These are phyloP conservation scores for Clavispora phyllophila DNA, from an alignment of 805 yeast species.

Conservation along the genomic window DNA sequence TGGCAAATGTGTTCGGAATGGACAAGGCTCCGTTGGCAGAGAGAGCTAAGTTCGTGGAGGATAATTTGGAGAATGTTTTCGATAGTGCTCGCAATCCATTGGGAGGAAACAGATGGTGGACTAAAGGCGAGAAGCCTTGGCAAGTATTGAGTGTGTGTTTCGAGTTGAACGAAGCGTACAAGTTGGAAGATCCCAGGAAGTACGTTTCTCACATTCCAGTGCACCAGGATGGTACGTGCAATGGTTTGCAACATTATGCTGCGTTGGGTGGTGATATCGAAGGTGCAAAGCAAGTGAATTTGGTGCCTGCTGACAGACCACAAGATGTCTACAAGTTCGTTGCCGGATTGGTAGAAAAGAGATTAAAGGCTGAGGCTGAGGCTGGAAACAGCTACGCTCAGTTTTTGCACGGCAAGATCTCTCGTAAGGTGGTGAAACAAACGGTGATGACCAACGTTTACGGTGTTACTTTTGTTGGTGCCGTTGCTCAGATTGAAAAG, in stretches of 20 bases:
- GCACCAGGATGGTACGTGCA: constrained; percentile 85
- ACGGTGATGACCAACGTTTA: constrained; percentile 98
- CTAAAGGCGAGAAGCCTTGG: constrained; percentile 76
- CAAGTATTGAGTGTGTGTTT: constrained; percentile 68
- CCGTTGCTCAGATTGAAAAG: constrained; percentile 79
- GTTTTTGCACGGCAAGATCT: constrained; percentile 56
- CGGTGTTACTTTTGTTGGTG: constrained; percentile 94
- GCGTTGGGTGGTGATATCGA: constrained; percentile 81
- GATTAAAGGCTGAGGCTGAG: constrained; percentile 50
- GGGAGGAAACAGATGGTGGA: constrained; percentile 60
- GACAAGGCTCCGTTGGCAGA: constrained; percentile 68
- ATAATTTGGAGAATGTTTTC: constrained; percentile 48
- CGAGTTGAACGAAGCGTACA: constrained; percentile 59
- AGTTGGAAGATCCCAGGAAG: constrained; percentile 58
- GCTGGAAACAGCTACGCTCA: constrained; percentile 51
- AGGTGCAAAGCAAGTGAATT: constrained; percentile 77
- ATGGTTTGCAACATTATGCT: constrained; percentile 82
- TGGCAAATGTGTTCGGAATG: constrained; percentile 68
- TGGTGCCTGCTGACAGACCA: constrained; percentile 66
- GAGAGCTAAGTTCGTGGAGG: constrained; percentile 55
- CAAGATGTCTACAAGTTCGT: constrained; percentile 75
- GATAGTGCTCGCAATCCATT: constrained; percentile 63
- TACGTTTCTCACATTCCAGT: constrained; percentile 70
- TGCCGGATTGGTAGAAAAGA: constrained; percentile 54
- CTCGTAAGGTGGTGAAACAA: constrained; percentile 89